phyloP scores from a whole-genome alignment of 2,329 filamentous ascomycete genomes.

The Drechmeria coniospora region DNA sequence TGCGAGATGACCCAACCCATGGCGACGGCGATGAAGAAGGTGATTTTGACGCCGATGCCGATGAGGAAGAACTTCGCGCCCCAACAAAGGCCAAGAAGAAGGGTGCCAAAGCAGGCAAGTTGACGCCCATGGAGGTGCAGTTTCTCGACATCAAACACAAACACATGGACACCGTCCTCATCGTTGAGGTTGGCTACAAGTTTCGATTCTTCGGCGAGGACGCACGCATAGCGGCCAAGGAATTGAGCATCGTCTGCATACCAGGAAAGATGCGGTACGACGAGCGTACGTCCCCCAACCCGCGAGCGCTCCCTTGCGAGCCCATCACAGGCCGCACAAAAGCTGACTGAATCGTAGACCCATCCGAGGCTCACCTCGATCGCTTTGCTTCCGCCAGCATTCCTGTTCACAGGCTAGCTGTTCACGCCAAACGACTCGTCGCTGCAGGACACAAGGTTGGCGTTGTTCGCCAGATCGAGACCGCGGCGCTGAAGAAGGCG shows the following conservation, averaged over 20 bases:
- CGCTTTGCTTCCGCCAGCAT: slow-evolving; percentile 93
- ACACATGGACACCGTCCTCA: slow-evolving; percentile 75
- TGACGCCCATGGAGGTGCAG: slow-evolving; percentile 90
- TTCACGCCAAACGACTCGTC: slow-evolving; percentile 87
- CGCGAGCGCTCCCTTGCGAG: not conserved
- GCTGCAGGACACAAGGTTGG: slow-evolving; percentile 91
- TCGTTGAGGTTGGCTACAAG: slow-evolving; percentile 95
- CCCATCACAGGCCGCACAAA: slow-evolving; percentile 1
- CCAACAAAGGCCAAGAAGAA: slow-evolving; percentile 48
- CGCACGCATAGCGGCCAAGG: slow-evolving; percentile 74
- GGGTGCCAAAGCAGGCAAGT: slow-evolving; percentile 52
- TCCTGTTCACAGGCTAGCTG: slow-evolving; percentile 76
- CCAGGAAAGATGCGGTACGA: slow-evolving; percentile 91
- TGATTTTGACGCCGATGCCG: slow-evolving; percentile 41
- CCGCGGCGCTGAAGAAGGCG: slow-evolving; percentile 85
- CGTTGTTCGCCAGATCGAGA: slow-evolving; percentile 87
- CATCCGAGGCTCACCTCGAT: slow-evolving; percentile 81
- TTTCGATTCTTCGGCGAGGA: slow-evolving; percentile 96
- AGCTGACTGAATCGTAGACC: slow-evolving; percentile 30
- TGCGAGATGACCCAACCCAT: slow-evolving; percentile 34
- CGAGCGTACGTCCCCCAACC: slow-evolving; percentile 43
- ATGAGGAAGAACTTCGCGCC: slow-evolving; percentile 32
- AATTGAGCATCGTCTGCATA: slow-evolving; percentile 89
- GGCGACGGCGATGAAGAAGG: slow-evolving; percentile 34
- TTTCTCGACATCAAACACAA: slow-evolving; percentile 88